Conservation (phyloP, 2,329 filamentous ascomycete genomes). For the Penicillium sp. region DNA sequence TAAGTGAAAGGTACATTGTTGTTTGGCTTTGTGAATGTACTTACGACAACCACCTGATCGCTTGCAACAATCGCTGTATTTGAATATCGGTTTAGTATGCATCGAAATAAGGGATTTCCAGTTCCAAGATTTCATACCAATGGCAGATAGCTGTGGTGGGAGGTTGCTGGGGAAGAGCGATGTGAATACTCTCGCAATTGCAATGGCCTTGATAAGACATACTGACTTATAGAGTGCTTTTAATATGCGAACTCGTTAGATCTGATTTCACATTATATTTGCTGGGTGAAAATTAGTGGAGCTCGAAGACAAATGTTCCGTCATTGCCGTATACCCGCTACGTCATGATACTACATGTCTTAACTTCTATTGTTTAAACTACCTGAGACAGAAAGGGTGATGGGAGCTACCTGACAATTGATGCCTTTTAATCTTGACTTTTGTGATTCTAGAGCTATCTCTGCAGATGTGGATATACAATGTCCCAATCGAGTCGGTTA, state of each 20-base stretch:
- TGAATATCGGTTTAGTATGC: not conserved
- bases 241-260: not conserved
- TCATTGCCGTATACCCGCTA: too few relatives aligned
- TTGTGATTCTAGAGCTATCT: not conserved
- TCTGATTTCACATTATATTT: not conserved
- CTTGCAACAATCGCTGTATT: conserved; percentile 20
- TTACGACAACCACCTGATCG: conserved; percentile 21
- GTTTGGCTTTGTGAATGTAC: not conserved
- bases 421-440: too few relatives aligned
- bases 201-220: conserved; percentile 27
- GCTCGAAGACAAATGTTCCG: too few relatives aligned
- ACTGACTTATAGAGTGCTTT: not conserved
- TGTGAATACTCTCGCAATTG: conserved; percentile 23
- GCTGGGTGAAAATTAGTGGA: too few relatives aligned
- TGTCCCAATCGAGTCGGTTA: not conserved
- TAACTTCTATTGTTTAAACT: too few relatives aligned
- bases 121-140: conserved; percentile 13
- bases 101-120: not conserved
- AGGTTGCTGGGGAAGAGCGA: conserved; percentile 22
- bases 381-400: too few relatives aligned
- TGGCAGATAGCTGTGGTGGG: conserved; percentile 19
- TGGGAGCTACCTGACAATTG: too few relatives aligned
- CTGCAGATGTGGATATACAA: not conserved
- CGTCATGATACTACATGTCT: too few relatives aligned
- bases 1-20: not conserved